Evolutionary conservation across 352 stramenopile genomes (phyloP), one percentile per base, ranked within the genome.

Genomic region (Phytophthora capsici): DNA sequence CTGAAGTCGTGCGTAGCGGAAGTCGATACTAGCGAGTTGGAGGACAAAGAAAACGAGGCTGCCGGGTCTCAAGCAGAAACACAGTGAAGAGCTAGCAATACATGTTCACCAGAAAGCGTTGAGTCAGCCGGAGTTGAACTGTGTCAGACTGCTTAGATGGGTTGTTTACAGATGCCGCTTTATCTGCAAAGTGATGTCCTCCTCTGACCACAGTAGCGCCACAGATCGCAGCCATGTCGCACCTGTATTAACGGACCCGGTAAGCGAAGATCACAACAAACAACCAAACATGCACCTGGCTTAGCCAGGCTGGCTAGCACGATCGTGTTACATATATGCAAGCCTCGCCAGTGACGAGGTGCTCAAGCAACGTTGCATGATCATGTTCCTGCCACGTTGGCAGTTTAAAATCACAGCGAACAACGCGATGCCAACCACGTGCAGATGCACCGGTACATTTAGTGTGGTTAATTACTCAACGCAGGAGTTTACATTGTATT

Each of bases 61-160:
- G 10, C 23, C 26, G 16, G 9, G 46, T 6, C 25, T 43, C 25
- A 56, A 48, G 17, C 50, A 71, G 56, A 52, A 55, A 48, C 48
- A 64, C 20, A 52, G 56, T 57, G 46, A 57, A 63, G 62, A 68
- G 44, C 49, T 41, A 61, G 56, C 57, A 53, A 73, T 73, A 73
- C 59, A 73, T 73, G 52, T 65, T 57, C 40, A 30, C 19, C 12
- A 58, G 37, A 38, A 45, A 36, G 48, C 12, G 37, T 48, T 67
- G 55, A 71, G 36, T 69, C 46, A 56, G 57, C 25, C 10, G 14
- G 23, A 41, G 46, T 48, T 40, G 51, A 20, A 41, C 36, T 41
- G 36, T 19, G 36, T 43, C 41, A 53, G 41, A 30, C 37, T 37
- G 44, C 25, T 34, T 26, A 25, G 30, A 47, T 41, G 22, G 36